Evolutionary conservation across 148 eudicot genomes (phyloP), one percentile per base, ranked within the genome.

Genomic region (Persicaria tinctoria): DNA sequence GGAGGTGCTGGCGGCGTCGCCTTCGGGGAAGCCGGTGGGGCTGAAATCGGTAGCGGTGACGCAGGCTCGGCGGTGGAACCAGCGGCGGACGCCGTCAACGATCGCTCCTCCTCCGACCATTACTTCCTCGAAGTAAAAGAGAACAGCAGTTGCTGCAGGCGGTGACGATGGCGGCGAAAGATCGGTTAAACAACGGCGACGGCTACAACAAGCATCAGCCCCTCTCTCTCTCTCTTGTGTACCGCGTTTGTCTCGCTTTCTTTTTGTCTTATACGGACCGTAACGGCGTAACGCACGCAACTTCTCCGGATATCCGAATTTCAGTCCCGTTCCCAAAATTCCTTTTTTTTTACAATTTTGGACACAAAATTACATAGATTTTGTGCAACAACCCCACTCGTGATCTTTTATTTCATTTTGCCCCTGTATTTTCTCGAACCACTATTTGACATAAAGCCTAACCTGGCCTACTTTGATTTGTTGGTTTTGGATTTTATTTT

Each of bases 51-150:
- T 17, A 53, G 73, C 51, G 23, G 51, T 17, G 51, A 70, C 73
- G 27, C 50, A 45, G 50, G 74, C 4, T 71, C 41, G 38, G 44
- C 74, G 16, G 74, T 47, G 54, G 44, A 71, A 23, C 74, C 74
- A 71, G 1, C 74, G 74, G 38, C 54, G 74, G 38, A 71, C 47
- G 27, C 74, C 74, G 14, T 71, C 74, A 23, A 49, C 74, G 4
- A 71, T 47, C 8, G 74, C 55, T 71, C 74, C 74, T 71, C 74
- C 74, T 71, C 74, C 74, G 32, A 47, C 74, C 74, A 71, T 71
- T 38, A 11, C 74, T 68, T 62, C 57, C 3, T 38, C 18, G 16
- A 13, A 9, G 48, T 13, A 8, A 44, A 41, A 66, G 47, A 62
- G 23, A 63, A 9, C 6, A 2, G 41, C 11, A 32, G 5, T 4